A percentile compares a stretch with the other conserved stretches of the same genome.
phyloP scores from a whole-genome alignment of 1,284 basidiomycete species.

The Cystobasidium slooffiae region DNA sequence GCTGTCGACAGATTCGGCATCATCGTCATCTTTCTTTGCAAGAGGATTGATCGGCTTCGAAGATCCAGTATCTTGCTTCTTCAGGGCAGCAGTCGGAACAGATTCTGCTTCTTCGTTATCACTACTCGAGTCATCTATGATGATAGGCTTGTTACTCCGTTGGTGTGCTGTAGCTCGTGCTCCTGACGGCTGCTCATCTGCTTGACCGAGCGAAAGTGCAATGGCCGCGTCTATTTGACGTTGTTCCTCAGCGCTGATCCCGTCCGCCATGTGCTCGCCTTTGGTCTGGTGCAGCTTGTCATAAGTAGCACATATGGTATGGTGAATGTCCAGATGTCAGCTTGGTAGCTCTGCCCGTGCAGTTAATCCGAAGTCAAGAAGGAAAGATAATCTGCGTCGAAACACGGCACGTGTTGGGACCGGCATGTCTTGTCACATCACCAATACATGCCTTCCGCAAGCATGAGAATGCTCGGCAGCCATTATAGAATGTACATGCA shows the following conservation, averaged over 20 bases:
- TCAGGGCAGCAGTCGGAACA: neutral
- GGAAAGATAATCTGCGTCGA: too few relatives aligned
- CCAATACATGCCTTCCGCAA: too few relatives aligned
- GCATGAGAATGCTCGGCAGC: too few relatives aligned
- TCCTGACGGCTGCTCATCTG: neutral
- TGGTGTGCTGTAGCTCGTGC: constrained; percentile 2
- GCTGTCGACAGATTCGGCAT: constrained; percentile 3
- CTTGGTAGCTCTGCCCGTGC: too few relatives aligned
- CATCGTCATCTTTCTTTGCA: neutral
- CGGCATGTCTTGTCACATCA: too few relatives aligned
- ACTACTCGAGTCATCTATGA: constrained; percentile 13
- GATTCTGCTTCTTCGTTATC: neutral
- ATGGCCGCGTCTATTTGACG: constrained; percentile 20
- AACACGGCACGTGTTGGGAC: too few relatives aligned
- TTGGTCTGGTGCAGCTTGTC: too few relatives aligned
- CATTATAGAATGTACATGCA: too few relatives aligned
- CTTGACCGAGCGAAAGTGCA: constrained; percentile 26
- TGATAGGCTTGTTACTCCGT: constrained; percentile 1
- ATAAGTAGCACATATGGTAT: too few relatives aligned
- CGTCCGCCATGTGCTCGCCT: neutral
- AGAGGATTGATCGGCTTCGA: constrained; percentile 2
- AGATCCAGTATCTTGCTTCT: neutral
- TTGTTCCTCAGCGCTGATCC: constrained; percentile 11
- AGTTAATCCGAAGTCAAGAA: too few relatives aligned
- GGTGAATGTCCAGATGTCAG: too few relatives aligned